Percentiles rank a stretch among this genome's conserved stretches.
phyloP scores from a whole-genome alignment of 73 alveolate species.

The Paramecium octaurelia region DNA sequence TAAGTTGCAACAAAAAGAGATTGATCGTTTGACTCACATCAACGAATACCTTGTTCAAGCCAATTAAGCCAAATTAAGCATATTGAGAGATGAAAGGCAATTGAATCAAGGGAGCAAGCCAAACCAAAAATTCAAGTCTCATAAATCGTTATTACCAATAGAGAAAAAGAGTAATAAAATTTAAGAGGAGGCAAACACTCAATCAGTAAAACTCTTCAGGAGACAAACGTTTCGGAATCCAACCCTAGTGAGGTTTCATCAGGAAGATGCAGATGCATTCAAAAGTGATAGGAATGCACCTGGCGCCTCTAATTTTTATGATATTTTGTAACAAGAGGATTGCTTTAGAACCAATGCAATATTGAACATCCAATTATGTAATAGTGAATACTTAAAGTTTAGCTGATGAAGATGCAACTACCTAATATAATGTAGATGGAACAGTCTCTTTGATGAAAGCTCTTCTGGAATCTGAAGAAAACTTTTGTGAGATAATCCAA shows the following conservation, averaged over 20 bases:
- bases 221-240: neutral
- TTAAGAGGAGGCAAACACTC: neutral
- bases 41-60: neutral
- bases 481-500: neutral
- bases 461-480: neutral
- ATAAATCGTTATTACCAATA: neutral
- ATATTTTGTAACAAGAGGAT: neutral
- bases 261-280: neutral
- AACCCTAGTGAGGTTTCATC: neutral
- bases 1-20: neutral
- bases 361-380: neutral
- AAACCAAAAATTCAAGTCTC: neutral
- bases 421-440: neutral
- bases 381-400: neutral
- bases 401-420: conserved; percentile 18
- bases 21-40: neutral
- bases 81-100: conserved; percentile 35
- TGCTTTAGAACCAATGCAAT: conserved; percentile 2
- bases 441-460: neutral
- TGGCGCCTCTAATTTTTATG: neutral
- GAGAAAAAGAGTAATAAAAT: neutral
- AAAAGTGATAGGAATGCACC: neutral
- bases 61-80: neutral
- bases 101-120: neutral
- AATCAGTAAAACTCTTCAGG: neutral